Conservation (phyloP, 352 stramenopile genomes). For the Pythium phragmitis region DNA sequence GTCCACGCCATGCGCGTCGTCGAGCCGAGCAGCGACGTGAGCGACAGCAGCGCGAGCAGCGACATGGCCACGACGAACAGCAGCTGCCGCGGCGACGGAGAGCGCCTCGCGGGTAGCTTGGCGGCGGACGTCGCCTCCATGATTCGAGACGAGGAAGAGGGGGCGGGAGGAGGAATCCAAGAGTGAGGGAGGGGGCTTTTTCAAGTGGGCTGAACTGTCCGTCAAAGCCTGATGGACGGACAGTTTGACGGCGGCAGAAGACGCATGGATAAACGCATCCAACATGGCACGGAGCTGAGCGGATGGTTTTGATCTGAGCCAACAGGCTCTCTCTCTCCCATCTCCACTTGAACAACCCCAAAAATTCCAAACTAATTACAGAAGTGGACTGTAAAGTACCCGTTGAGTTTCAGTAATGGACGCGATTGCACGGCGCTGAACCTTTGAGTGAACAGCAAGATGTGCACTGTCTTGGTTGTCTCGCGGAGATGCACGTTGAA, state of each 20-base stretch:
- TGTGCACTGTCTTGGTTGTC: not conserved
- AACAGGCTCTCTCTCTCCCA: not conserved
- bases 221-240: not conserved
- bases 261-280: not conserved
- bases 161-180: not conserved
- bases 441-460: not conserved
- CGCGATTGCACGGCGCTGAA: not conserved
- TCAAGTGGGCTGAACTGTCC: not conserved
- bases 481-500: not conserved
- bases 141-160: not conserved
- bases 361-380: not conserved
- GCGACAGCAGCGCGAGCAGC: conserved; percentile 6
- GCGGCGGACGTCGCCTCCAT: not conserved
- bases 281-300: not conserved
- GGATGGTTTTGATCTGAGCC: not conserved
- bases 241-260: not conserved
- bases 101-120: not conserved
- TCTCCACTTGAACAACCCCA: not conserved
- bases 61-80: conserved; percentile 13
- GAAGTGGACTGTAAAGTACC: not conserved
- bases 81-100: conserved; percentile 10
- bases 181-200: not conserved
- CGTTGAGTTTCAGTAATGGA: not conserved
- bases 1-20: not conserved
- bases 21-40: conserved; percentile 21